Evolutionary conservation across 2,329 filamentous ascomycete species (phyloP), one percentile per base, ranked within the genome.

Genomic region (Cytospora chrysosperma): DNA sequence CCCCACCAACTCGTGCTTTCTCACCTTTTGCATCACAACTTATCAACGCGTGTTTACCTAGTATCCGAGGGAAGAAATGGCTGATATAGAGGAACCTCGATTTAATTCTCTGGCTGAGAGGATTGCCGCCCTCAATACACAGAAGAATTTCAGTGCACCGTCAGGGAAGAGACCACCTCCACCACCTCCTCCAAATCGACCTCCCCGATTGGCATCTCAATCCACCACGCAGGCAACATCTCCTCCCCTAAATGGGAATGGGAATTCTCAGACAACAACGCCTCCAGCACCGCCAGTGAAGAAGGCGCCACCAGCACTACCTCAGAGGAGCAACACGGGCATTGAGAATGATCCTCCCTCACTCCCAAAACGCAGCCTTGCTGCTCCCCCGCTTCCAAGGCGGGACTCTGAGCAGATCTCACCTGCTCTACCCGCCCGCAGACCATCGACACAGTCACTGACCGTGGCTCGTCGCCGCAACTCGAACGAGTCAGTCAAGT

Each of bases 41-140:
- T 49, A 24, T 28, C 62, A 62, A 15, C 54, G 32, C 32, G 21
- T 34, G 53, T 26, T 43, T 34, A 61, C 32, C 50, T 55, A 37
- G 21, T 37, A 54, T 28, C 13, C 51, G 63, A 30, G 3, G 12
- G 27, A 65, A 57, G 64, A 34, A 34, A 88, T 88, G 86, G 79
- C 84, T 9, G 86, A 88, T 59, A 77, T 81, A 52, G 84, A 87
- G 69, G 86, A 88, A 70, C 85, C 85, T 47, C 82, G 82, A 66
- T 88, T 86, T 73, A 86, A 78, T 64, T 82, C 82, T 9, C 79
- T 89, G 28, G 81, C 84, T 5, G 85, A 88, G 73, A 81, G 86
- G 59, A 88, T 88, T 67, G 85, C 86, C 12, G 86, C 86, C 32
- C 79, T 89, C 67, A 88, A 88, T 68, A 76, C 78, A 70, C 82